Evolutionary conservation across 139 green algal genomes (phyloP), one percentile per base, ranked within the genome.

Genomic region (Picochlorum sp.): DNA sequence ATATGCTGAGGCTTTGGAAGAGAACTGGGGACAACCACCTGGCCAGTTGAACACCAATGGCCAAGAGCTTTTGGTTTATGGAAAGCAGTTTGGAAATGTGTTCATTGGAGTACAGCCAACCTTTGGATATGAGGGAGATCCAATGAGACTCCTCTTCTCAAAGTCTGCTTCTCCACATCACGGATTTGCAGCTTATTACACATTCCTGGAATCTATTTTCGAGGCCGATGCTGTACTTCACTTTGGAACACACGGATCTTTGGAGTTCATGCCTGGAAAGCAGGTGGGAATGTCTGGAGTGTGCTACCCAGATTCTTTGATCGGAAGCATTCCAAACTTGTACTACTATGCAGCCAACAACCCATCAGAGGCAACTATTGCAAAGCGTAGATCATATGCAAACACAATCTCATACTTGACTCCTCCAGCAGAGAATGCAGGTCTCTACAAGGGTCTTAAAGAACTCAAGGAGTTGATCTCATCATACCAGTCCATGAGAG

Each of bases 281-380:
- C 83, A 91, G 80, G 90, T 99, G 4, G 94, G 94, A 76, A 99
- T 99, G 94, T 85, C 76, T 13, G 92, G 89, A 66, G 75, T 78
- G 54, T 99, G 94, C 90, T 99, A 97, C 85, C 94, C 94, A 14
- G 94, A 99, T 81, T 85, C 75, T 59, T 85, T 99, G 13, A 98
- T 99, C 49, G 90, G 88, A 68, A 85, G 55, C 82, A 94, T 97
- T 69, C 94, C 94, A 77, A 99, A 99, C 85, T 69, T 99, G 56
- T 99, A 99, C 87, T 99, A 99, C 85, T 99, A 99, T 66, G 94
- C 94, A 10, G 94, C 94, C 76, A 99, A 99, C 88, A 99, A 99
- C 85, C 94, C 94, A 28, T 91, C 77, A 20, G 94, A 99, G 86
- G 94, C 94, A 14, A 99, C 94, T 59, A 98, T 99, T 57, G 94